A percentile compares a stretch with the other conserved stretches of the same genome.
phyloP scores from a whole-genome alignment of 352 stramenopile species.

The Phytophthora litchii region DNA sequence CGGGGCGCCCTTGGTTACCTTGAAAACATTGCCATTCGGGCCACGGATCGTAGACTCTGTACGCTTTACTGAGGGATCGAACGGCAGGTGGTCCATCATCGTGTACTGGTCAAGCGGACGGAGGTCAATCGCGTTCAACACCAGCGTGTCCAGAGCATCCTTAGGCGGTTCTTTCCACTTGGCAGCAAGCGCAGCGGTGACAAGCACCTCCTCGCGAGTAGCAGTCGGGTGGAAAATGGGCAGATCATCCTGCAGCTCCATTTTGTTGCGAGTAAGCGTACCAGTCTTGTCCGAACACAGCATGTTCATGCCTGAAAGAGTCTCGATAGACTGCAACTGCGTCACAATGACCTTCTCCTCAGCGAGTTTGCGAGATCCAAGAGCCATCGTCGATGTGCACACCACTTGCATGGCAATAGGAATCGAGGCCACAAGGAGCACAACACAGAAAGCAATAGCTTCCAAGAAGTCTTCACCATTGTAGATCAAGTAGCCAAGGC shows the following conservation, averaged over 20 bases:
- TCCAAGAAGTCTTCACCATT: constrained; percentile 80
- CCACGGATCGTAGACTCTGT: constrained; percentile 92
- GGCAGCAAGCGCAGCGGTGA: constrained; percentile 91
- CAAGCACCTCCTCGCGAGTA: constrained; percentile 88
- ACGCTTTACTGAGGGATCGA: constrained; percentile 89
- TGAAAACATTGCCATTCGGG: constrained; percentile 86
- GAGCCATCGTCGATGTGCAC: constrained; percentile 91
- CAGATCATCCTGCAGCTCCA: constrained; percentile 93
- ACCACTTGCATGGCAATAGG: constrained; percentile 95
- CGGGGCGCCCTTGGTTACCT: constrained; percentile 95
- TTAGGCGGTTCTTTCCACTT: constrained; percentile 94
- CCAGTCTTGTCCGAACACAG: constrained; percentile 97
- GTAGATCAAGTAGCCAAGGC: constrained; percentile 86
- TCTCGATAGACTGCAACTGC: constrained; percentile 92
- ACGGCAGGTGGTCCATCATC: constrained; percentile 82
- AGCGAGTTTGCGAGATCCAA: constrained; percentile 90
- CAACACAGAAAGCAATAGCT: constrained; percentile 87
- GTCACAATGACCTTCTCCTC: constrained; percentile 94
- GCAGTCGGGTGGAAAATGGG: constrained; percentile 84
- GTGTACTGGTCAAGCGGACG: constrained; percentile 86
- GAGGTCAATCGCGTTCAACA: constrained; percentile 87
- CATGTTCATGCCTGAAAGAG: constrained; percentile 93
- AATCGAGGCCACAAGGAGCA: constrained; percentile 93
- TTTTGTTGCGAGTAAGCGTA: constrained; percentile 95
- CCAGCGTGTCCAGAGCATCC: constrained; percentile 94